Evolutionary conservation across 257 asterid species (phyloP).

Genomic region (Jaltomata sinuosa): DNA sequence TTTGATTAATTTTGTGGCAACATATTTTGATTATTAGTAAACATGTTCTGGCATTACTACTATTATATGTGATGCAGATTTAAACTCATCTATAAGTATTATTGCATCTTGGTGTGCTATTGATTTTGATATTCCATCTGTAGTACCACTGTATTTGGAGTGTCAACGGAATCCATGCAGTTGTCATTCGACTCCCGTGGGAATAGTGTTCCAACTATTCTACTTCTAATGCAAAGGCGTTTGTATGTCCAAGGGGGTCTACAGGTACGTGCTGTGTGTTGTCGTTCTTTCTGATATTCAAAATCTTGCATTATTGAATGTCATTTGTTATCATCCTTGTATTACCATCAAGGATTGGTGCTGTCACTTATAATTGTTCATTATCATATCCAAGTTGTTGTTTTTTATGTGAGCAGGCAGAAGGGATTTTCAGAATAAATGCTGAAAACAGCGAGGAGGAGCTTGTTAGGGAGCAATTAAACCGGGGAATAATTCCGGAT

Average conservation of each 20-base stretch:
- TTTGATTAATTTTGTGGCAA: background rate
- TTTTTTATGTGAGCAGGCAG: conserved; percentile 49
- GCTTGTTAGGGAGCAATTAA: conserved; percentile 85
- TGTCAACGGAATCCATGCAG: conserved; percentile 98
- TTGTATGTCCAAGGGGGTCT: conserved; percentile 83
- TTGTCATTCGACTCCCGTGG: conserved; percentile 81
- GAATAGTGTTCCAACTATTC: conserved; percentile 88
- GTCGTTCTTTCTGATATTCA: background rate
- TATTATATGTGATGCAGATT: background rate
- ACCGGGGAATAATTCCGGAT: conserved; percentile 75
- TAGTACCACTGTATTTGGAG: conserved; percentile 98
- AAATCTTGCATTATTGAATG: background rate
- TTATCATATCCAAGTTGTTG: conserved; percentile 1
- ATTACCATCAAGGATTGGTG: background rate
- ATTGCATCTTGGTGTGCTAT: background rate
- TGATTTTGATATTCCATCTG: conserved; percentile 19
- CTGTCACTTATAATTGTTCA: background rate
- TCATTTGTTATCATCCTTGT: background rate
- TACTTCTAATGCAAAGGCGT: conserved; percentile 78
- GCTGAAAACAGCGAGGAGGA: conserved; percentile 96
- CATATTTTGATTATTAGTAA: background rate
- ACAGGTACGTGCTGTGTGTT: conserved; percentile 35
- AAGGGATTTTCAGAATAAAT: conserved; percentile 94
- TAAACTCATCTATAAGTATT: background rate
- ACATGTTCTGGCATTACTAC: background rate